Evolutionary conservation across 306 rosid genomes (phyloP).

Genomic region (Inga laurina): DNA sequence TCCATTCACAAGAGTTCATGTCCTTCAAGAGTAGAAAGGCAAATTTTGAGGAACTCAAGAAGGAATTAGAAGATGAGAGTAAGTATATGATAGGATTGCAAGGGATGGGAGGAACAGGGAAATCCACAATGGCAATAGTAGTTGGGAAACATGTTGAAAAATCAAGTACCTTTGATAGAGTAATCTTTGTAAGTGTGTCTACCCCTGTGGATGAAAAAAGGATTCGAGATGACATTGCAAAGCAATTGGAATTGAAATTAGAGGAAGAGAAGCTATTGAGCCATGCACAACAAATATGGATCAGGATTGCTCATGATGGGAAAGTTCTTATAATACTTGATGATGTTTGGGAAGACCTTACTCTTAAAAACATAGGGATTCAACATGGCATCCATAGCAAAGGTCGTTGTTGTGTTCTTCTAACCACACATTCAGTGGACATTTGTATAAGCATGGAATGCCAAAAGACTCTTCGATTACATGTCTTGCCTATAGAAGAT

Average conservation of each 20-base stretch:
- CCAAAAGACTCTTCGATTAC: no score
- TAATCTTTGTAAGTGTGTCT: slow-evolving; percentile 12
- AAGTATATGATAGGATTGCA: not conserved
- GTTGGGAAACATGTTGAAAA: not conserved
- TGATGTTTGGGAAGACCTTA: slow-evolving; percentile 25
- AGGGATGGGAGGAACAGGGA: not conserved
- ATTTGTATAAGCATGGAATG: no score
- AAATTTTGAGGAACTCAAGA: not conserved
- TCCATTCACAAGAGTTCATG: not conserved
- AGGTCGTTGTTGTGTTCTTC: not conserved
- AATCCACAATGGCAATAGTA: not conserved
- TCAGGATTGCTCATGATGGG: not conserved
- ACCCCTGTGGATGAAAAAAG: not conserved
- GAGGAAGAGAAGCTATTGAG: not conserved
- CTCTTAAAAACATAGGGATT: slow-evolving; percentile 21
- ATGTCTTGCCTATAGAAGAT: no score
- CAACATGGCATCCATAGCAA: not conserved
- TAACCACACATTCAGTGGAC: slow-evolving; percentile 28
- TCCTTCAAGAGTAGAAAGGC: not conserved
- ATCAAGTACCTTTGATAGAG: slow-evolving; percentile 18
- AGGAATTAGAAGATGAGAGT: not conserved
- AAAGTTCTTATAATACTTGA: slow-evolving; percentile 31
- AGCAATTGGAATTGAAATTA: accelerated
- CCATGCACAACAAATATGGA: not conserved
- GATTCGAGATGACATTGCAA: slow-evolving; percentile 30